A percentile compares a stretch with the other conserved stretches of the same genome.
Evolutionary conservation across 768 basidiomycete genomes (phyloP).

Genomic region (Ramaria sp.): DNA sequence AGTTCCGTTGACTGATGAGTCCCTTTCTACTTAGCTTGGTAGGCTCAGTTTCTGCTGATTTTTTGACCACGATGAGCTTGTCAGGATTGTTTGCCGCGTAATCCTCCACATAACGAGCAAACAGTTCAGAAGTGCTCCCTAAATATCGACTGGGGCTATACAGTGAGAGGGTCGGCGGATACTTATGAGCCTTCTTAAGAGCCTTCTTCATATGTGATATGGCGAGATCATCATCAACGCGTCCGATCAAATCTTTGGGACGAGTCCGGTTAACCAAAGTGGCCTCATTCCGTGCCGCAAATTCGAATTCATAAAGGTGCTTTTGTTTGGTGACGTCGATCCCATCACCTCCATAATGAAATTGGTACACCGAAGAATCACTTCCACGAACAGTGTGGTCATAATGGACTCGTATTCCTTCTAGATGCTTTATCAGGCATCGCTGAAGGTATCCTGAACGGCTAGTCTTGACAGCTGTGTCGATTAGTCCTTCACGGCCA

Average conservation of each 20-base stretch:
- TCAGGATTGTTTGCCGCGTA: conserved; percentile 72
- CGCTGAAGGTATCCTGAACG: conserved; percentile 97
- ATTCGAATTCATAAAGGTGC: conserved; percentile 88
- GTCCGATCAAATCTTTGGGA: conserved; percentile 44
- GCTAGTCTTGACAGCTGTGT: conserved; percentile 97
- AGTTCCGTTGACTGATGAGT: conserved; percentile 42
- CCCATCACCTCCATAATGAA: conserved; percentile 93
- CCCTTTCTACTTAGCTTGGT: conserved; percentile 31
- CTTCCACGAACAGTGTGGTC: conserved; percentile 96
- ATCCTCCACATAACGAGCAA: conserved; percentile 66
- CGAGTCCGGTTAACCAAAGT: conserved; percentile 66
- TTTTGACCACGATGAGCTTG: conserved; percentile 27
- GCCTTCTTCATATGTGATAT: conserved; percentile 79
- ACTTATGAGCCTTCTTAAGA: conserved; percentile 61
- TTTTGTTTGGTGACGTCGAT: conserved; percentile 97
- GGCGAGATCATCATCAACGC: conserved; percentile 60
- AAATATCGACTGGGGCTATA: conserved; percentile 73
- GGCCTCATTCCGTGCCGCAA: conserved; percentile 75
- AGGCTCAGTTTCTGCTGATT: conserved; percentile 30
- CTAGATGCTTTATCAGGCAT: conserved; percentile 96
- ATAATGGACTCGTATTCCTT: conserved; percentile 94
- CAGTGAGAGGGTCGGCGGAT: conserved; percentile 60
- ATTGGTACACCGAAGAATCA: conserved; percentile 89
- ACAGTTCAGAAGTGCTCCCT: conserved; percentile 88
- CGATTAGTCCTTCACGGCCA: conserved; percentile 95